Evolutionary conservation across 495 filamentous ascomycete genomes (phyloP), one percentile per base, ranked within the genome.

Genomic region (Neurospora sp.): DNA sequence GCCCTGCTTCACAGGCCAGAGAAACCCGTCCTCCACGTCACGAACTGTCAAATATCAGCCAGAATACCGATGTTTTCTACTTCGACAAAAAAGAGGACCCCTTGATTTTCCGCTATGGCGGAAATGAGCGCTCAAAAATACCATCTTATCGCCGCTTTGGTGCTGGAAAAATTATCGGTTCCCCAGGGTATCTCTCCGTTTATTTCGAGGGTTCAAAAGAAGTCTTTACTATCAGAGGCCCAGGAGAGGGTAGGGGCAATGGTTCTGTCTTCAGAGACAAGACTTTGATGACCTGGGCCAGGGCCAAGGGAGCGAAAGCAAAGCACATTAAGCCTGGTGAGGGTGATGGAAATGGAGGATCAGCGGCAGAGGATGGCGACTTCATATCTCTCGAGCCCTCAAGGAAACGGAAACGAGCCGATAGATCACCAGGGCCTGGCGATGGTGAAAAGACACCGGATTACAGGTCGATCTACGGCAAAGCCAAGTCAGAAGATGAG

Each of bases 391-490:
- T 85, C 6, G 75, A 62, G 18, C 66, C 80, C 4, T 78, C 82
- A n/a, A 82, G 73, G 31, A 86, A 86, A 74, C 81, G 84, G 35
- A 82, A 82, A 74, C 81, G 84, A 62, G 74, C 54, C n/a, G 71
- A 74, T 10, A 74, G 69, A 40, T 74, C 74, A 31, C 71, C 78
- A 0, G 76, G 70, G 27, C 80, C 76, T 3, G 85, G 84, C 0
- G 82, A 35, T 8, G 54, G 82, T 16, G 83, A 88, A 66, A 20
- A 31, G 87, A 89, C 10, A 82, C 85, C 85, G 71, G 86, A 90
- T 66, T 95, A 94, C 76, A 87, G 92, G 46, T 93, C 92, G 37
- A 90, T 95, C 20, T 84, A 91, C 72, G 88, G 88, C 27, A 91
- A 90, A 78, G 86, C 87, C 27, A 92, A 85, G 74, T 71, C 18